Base-by-base conservation (phyloP, 208 protist species). In the Leishmania tarentolae region DNA sequence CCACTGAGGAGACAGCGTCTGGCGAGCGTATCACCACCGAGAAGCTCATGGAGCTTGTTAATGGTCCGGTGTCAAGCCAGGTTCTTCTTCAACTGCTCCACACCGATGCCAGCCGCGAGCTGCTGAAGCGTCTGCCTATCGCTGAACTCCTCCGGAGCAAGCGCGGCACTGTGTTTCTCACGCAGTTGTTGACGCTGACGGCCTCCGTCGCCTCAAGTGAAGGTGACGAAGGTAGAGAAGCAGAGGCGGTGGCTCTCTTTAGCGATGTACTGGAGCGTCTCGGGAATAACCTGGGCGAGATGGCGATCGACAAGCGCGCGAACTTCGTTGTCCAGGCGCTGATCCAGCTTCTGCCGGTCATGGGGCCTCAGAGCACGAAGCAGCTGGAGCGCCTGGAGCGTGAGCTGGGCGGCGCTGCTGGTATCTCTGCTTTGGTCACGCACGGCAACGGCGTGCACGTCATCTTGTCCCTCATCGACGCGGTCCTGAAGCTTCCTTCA, bases 271-370 rank as follows among this genome's bases (percentile, higher is more conserved):
- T 95, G 56, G 76, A 92, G 74, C 73, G 73, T 13, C 85, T 91
- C 40, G 90, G 86, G 59, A 42, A 42, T 35, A 80, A 89, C 56
- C 81, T 97, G 56, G 76, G 75, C 44, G 91, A 92, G 8, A 92
- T 96, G 89, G 87, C 84, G 57, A 89, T 86, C 31, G 90, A 93
- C 83, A 82, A 83, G 75, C 86, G 90, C 65, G 91, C 88, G 17
- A 97, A 97, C 82, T 97, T 97, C 82, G 91, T 96, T 40, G 92
- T 97, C 75, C 93, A 96, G 84, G 72, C 83, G 37, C 75, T 96
- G 50, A 79, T 95, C 65, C 78, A 83, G 69, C 83, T 95, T 69
- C 79, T 92, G 78, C 88, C 84, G 2, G 78, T 77, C 56, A 88
- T 88, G 52, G 82, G 80, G 5, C 24, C 78, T 19, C 69, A 90